Percentiles rank a stretch among this genome's conserved stretches.
Conservation (phyloP, 495 filamentous ascomycete species). For the Hypoxylon lenormandii region DNA sequence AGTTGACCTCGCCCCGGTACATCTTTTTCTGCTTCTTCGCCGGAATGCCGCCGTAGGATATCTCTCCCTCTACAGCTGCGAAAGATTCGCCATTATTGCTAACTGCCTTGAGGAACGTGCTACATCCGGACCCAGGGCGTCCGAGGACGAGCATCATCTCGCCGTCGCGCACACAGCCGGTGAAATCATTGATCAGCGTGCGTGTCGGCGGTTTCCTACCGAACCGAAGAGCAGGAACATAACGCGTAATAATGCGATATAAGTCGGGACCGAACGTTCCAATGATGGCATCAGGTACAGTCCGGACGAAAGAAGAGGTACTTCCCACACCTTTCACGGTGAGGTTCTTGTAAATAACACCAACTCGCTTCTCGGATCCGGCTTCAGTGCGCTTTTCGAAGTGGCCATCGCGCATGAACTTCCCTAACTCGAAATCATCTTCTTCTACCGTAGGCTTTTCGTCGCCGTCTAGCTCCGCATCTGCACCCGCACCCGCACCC, state of each 20-base stretch:
- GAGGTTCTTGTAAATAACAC: slow-evolving; percentile 83
- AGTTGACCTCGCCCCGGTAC: slow-evolving; percentile 84
- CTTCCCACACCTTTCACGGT: slow-evolving; percentile 79
- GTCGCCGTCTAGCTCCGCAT: slow-evolving; percentile 55
- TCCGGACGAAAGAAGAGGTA: slow-evolving; percentile 75
- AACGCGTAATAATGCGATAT: slow-evolving; percentile 73
- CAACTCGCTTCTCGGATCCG: slow-evolving; percentile 82
- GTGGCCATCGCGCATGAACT: slow-evolving; percentile 82
- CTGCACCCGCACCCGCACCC: slow-evolving; percentile 24
- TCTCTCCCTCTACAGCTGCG: slow-evolving; percentile 75
- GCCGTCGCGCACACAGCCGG: slow-evolving; percentile 79
- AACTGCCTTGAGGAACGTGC: slow-evolving; percentile 81
- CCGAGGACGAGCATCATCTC: slow-evolving; percentile 87
- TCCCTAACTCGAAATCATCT: slow-evolving; percentile 74
- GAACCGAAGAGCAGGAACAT: slow-evolving; percentile 72
- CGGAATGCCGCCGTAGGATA: slow-evolving; percentile 81
- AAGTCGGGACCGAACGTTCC: slow-evolving; percentile 87
- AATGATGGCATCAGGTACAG: slow-evolving; percentile 80
- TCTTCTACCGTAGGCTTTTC: slow-evolving; percentile 57
- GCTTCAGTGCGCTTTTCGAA: slow-evolving; percentile 81
- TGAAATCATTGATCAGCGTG: slow-evolving; percentile 79
- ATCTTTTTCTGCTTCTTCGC: slow-evolving; percentile 73
- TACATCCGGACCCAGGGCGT: slow-evolving; percentile 81
- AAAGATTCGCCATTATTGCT: slow-evolving; percentile 76
- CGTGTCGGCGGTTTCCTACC: slow-evolving; percentile 56